A percentile compares a stretch with the other conserved stretches of the same genome.
Evolutionary conservation across 163 green algal species (phyloP).

Genomic region (Smithsoniella earleae): DNA sequence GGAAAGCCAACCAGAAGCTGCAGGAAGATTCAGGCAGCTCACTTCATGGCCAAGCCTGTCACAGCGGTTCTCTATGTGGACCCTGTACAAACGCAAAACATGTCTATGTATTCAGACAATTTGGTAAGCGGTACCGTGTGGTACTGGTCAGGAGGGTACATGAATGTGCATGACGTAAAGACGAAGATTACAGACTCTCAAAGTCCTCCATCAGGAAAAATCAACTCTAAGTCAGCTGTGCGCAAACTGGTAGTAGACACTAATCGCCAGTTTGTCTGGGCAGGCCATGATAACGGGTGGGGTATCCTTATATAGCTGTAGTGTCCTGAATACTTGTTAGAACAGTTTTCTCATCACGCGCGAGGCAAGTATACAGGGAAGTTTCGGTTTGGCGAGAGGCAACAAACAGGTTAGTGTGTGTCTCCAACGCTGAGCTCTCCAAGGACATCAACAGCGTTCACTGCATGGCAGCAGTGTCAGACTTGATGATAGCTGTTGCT

Average conservation of each 20-base stretch:
- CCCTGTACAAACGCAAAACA: background rate
- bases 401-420: background rate
- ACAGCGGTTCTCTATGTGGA: slow-evolving; percentile 23
- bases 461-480: background rate
- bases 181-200: background rate
- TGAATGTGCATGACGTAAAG: slow-evolving; percentile 8
- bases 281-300: slow-evolving; percentile 20
- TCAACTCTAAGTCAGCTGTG: background rate
- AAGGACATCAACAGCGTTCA: slow-evolving; percentile 10
- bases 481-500: background rate
- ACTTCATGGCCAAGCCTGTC: slow-evolving; percentile 12
- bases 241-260: background rate
- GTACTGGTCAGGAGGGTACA: slow-evolving; percentile 11
- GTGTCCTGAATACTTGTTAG: no score
- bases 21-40: background rate
- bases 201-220: background rate
- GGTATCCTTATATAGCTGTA: no score
- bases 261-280: slow-evolving; percentile 1
- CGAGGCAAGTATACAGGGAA: background rate
- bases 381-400: slow-evolving; percentile 28
- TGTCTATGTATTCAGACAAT: background rate
- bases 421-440: background rate
- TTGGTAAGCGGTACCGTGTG: background rate
- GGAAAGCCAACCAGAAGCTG: background rate
- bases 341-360: no score